A percentile compares a stretch with the other conserved stretches of the same genome.
Evolutionary conservation across 805 yeast species (phyloP).

Genomic region (baker's yeast (Saccharomyces cerevisiae)): DNA sequence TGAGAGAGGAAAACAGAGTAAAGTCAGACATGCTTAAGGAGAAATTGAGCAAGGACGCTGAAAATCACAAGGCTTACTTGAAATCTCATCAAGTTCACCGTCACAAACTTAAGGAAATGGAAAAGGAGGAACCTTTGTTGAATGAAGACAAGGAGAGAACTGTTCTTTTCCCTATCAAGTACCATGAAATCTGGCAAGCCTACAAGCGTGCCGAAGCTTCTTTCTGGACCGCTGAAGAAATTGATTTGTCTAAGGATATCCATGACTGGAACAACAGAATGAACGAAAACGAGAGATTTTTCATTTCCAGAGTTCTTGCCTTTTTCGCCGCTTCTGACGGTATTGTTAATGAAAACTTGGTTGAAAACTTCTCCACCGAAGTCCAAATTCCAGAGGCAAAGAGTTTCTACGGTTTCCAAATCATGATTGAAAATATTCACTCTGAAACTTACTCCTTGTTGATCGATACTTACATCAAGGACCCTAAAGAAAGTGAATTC

Average conservation of each 20-base stretch:
- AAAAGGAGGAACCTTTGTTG: conserved; percentile 84
- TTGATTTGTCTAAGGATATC: conserved; percentile 85
- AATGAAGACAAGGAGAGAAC: conserved; percentile 79
- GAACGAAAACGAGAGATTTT: conserved; percentile 86
- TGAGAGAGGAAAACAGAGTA: conserved; percentile 27
- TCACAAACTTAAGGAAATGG: conserved; percentile 61
- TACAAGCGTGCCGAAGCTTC: conserved; percentile 99
- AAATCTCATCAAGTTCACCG: conserved; percentile 60
- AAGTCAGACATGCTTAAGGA: conserved; percentile 16
- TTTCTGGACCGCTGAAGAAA: conserved; percentile 99
- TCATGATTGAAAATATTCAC: conserved; percentile 99
- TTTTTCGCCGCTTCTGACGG: conserved; percentile 99
- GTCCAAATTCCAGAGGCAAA: conserved; percentile 97
- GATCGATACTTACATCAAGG: conserved; percentile 92
- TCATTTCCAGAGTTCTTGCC: conserved; percentile 87
- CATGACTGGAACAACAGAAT: conserved; percentile 88
- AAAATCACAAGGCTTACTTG: conserved; percentile 48
- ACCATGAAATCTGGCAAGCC: conserved; percentile 97
- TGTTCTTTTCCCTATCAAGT: conserved; percentile 91
- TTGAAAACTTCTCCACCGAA: conserved; percentile 94
- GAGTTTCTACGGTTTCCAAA: conserved; percentile 98
- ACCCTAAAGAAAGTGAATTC: conserved; percentile 84
- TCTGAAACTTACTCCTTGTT: conserved; percentile 93
- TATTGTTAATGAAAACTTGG: conserved; percentile 93
- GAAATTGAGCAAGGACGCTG: conserved; percentile 29